Evolutionary conservation across 441 rosid species (phyloP).

Genomic region (Croton setiger): DNA sequence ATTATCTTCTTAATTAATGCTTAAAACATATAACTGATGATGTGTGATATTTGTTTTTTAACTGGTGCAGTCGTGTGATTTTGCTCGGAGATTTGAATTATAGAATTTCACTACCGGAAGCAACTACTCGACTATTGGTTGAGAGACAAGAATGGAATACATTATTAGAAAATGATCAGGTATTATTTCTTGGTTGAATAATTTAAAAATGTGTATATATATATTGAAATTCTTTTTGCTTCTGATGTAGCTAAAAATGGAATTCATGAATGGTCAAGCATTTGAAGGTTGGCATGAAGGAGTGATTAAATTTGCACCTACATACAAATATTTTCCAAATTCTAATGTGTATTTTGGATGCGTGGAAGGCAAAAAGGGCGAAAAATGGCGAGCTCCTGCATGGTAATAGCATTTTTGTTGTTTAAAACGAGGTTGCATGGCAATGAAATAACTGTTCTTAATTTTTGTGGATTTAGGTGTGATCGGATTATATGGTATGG

Average conservation of each 20-base stretch:
- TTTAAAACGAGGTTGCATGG: no score
- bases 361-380: conserved; percentile 40
- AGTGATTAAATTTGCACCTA: conserved; percentile 68
- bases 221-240: background rate
- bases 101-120: conserved; percentile 75
- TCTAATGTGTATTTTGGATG: conserved; percentile 74
- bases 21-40: conserved; percentile 14
- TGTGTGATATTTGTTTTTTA: conserved; percentile 20
- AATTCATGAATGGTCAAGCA: conserved; percentile 54
- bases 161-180: conserved; percentile 78
- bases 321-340: conserved; percentile 75
- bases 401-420: conserved; percentile 37
- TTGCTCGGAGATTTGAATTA: conserved; percentile 89
- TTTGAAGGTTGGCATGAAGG: conserved; percentile 86
- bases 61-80: conserved; percentile 55
- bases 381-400: conserved; percentile 85
- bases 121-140: conserved; percentile 51
- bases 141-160: conserved; percentile 55
- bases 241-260: conserved; percentile 51
- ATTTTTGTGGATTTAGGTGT: conserved; percentile 27
- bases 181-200: conserved; percentile 10
- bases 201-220: no score
- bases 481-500: conserved; percentile 47
- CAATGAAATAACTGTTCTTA: no score
- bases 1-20: background rate